Percentiles rank a stretch among this genome's conserved stretches.
phyloP scores from a whole-genome alignment of 805 yeast genomes.

The Kodamaea kaohsiungensis region DNA sequence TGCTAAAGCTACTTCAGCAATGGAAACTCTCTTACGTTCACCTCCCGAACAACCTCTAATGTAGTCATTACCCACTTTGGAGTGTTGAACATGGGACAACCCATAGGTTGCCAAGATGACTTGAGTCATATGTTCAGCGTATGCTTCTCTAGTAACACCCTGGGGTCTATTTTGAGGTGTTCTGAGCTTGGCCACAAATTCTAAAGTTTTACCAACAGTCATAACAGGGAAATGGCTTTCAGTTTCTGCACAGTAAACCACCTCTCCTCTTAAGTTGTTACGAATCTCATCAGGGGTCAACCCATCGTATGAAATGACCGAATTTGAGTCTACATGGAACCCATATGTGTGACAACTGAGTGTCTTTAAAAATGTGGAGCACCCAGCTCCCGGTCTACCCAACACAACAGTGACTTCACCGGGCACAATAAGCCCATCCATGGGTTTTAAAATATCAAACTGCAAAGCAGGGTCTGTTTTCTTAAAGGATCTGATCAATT shows the following conservation, averaged over 20 bases:
- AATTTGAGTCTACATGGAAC: conserved; percentile 47
- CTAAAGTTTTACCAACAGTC: conserved; percentile 65
- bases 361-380: conserved; percentile 65
- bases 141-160: conserved; percentile 46
- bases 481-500: conserved; percentile 4
- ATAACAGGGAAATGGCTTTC: conserved; percentile 70
- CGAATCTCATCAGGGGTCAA: conserved; percentile 51
- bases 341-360: conserved; percentile 67
- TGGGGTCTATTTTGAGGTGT: conserved; percentile 62
- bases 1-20: conserved; percentile 27
- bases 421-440: conserved; percentile 63
- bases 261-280: conserved; percentile 64
- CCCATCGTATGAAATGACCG: conserved; percentile 55
- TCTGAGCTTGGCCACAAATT: conserved; percentile 60
- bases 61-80: conserved; percentile 64
- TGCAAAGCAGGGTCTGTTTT: conserved; percentile 14
- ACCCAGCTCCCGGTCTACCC: conserved; percentile 85
- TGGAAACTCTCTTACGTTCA: conserved; percentile 31
- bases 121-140: conserved; percentile 42
- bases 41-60: conserved; percentile 36
- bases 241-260: conserved; percentile 66
- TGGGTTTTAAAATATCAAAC: conserved; percentile 60
- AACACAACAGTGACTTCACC: conserved; percentile 71
- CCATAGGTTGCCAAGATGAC: conserved; percentile 49
- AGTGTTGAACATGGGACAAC: conserved; percentile 53